Conservation (phyloP, 2,329 filamentous ascomycete genomes). For the Didymella exigua region DNA sequence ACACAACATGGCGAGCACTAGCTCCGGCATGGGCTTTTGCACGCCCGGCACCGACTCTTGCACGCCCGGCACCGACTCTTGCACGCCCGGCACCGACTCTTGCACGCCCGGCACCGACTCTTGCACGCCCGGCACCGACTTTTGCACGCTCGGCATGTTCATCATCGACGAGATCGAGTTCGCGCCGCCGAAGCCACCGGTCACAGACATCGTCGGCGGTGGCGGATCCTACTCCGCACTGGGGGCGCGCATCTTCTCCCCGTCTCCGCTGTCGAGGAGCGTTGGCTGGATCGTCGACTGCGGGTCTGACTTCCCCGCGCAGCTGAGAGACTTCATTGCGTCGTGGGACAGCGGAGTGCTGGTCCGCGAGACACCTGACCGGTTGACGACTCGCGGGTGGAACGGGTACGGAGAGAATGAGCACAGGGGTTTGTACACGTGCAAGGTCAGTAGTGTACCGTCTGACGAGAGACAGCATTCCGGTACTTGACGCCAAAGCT, state of each 20-base stretch:
- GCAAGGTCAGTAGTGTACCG: not conserved
- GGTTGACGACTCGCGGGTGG: slow-evolving; percentile 87
- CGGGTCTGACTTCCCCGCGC: slow-evolving; percentile 81
- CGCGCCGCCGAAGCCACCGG: slow-evolving; percentile 68
- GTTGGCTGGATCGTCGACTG: slow-evolving; percentile 92
- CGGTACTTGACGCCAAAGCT: slow-evolving; percentile 86
- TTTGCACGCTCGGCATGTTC: slow-evolving; percentile 68
- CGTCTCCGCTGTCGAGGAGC: slow-evolving; percentile 64
- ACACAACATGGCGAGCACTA: not conserved
- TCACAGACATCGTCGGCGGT: slow-evolving; percentile 81
- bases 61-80: slow-evolving; percentile 66
- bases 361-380: slow-evolving; percentile 67
- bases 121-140: slow-evolving; percentile 59
- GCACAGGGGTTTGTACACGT: slow-evolving; percentile 58
- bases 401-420: slow-evolving; percentile 81
- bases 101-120: slow-evolving; percentile 66
- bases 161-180: slow-evolving; percentile 88
- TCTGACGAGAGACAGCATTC: slow-evolving; percentile 62
- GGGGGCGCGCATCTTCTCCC: slow-evolving; percentile 86
- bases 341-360: slow-evolving; percentile 78
- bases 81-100: slow-evolving; percentile 65
- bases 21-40: slow-evolving; percentile 52
- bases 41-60: too few species aligned
- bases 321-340: slow-evolving; percentile 67
- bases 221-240: slow-evolving; percentile 86